Evolutionary conservation across 805 yeast species (phyloP).

Genomic region (Yamadazyma paraphyllophila): DNA sequence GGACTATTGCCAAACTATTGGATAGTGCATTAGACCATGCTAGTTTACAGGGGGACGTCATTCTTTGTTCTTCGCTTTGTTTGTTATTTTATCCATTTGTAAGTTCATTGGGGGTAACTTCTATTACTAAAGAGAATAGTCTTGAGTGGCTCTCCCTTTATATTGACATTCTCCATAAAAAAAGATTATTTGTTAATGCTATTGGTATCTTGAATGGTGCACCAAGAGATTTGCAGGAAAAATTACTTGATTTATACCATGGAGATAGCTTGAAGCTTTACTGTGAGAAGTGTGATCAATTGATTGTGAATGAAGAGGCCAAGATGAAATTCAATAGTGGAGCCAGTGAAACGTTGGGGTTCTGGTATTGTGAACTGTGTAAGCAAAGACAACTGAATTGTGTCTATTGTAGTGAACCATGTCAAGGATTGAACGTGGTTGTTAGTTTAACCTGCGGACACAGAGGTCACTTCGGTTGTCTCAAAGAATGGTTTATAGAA

Average conservation of each 20-base stretch:
- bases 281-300: constrained; percentile 58
- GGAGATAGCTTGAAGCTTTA: constrained; percentile 45
- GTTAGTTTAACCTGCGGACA: constrained; percentile 75
- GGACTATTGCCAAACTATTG: constrained; percentile 54
- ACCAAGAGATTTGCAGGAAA: constrained; percentile 26
- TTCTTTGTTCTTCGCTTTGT: constrained; percentile 57
- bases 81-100: constrained; percentile 44
- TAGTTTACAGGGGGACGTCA: constrained; percentile 59
- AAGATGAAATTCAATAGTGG: constrained; percentile 33
- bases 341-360: constrained; percentile 46
- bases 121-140: constrained; percentile 25
- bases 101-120: constrained; percentile 18
- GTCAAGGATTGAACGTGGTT: constrained; percentile 66
- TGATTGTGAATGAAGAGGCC: constrained; percentile 58
- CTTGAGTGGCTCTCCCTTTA: constrained; percentile 59
- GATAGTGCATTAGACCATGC: constrained; percentile 54
- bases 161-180: constrained; percentile 50
- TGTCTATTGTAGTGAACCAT: constrained; percentile 71
- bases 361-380: constrained; percentile 85
- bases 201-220: constrained; percentile 51
- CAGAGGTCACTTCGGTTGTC: constrained; percentile 78
- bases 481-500: constrained; percentile 71
- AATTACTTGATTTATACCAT: constrained; percentile 31
- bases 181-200: constrained; percentile 54
- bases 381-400: constrained; percentile 62